Evolutionary conservation across 1,284 basidiomycete genomes (phyloP).

Genomic region (Cryptococcus sp.): DNA sequence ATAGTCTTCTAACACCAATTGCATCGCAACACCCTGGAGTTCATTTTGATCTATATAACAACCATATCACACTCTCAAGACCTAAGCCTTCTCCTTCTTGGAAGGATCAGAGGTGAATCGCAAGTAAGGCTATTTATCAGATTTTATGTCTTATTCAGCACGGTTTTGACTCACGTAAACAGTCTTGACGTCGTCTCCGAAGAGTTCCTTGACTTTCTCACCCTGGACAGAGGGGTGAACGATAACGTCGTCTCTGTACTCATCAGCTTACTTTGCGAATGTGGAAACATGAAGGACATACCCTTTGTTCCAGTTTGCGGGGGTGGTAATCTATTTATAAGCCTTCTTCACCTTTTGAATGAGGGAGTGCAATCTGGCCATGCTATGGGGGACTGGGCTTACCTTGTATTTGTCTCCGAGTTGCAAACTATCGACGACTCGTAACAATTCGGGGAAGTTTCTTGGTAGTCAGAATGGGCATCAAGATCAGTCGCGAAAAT

Average conservation of each 20-base stretch:
- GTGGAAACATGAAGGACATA: no score
- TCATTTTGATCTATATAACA: background rate
- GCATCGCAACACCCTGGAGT: no score
- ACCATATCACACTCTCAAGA: background rate
- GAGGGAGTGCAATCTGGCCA: background rate
- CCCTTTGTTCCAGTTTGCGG: conserved; percentile 72
- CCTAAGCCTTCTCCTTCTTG: conserved; percentile 19
- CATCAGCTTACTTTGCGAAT: no score
- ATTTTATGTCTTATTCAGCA: background rate
- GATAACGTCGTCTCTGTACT: conserved; percentile 76
- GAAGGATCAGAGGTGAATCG: conserved; percentile 50
- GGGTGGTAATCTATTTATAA: conserved; percentile 17
- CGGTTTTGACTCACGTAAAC: conserved; percentile 43
- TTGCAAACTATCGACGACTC: conserved; percentile 82
- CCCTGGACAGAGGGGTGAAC: conserved; percentile 82
- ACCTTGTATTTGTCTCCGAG: conserved; percentile 79
- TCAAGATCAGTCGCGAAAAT: background rate
- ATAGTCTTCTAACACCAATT: no score
- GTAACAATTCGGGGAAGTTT: conserved; percentile 74
- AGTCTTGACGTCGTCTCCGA: conserved; percentile 50
- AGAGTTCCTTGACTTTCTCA: conserved; percentile 75
- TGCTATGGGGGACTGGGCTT: conserved; percentile 1
- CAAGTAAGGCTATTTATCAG: conserved; percentile 50
- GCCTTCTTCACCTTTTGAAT: background rate
- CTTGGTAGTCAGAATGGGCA: conserved; percentile 45